Base-by-base conservation (phyloP, 192 early-diverging fungal species). In the Diversispora epigaea region DNA sequence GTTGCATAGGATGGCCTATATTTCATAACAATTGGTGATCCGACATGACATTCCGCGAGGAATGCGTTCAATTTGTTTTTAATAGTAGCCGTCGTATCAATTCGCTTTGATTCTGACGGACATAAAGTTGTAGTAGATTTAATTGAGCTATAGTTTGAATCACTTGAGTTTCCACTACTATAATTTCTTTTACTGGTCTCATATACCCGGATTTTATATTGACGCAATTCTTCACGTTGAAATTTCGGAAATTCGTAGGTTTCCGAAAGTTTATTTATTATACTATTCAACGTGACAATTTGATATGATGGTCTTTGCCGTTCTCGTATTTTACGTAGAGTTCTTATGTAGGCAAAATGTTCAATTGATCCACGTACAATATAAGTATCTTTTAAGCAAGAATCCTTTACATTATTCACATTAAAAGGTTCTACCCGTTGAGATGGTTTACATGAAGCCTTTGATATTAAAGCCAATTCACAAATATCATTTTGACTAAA, bases 1-100 rank as follows among this genome's bases (percentile, higher is more conserved):
- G 49, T 19, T 43, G 40, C 52, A 71, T 71, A 71, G 12, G 69
- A 57, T 57, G 69, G 52, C 12, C 69, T 50, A 55, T 69, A 69
- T 50, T 69, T 64, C 62, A 9, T 64, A 9, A 41, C 17, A 0
- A 64, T 64, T 15, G 62, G 62, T 9, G 62, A 64, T 9, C 6
- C 6, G 3, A 32, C 12, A 17, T 32, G 41, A n/a, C 14, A 11
- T 44, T 43, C 62, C 1, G 62, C 15, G 3, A 64, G 14, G n/a
- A 64, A 41, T 43, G 15, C 39, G 15, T 32, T 41, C 19, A 64
- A 15, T 17, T 17, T 32, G n/a, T 64, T 19, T n/a, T 64, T 41
- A 7, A n/a, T 64, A 3, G 25, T 25, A 4, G 60, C 12, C 12
- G 50, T 4, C 4, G n/a, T 2, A 17, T 54, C 2, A 54, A 8